A percentile compares a stretch with the other conserved stretches of the same genome.
phyloP scores from a whole-genome alignment of 2,329 filamentous ascomycete genomes.

The Colletotrichum cereale region DNA sequence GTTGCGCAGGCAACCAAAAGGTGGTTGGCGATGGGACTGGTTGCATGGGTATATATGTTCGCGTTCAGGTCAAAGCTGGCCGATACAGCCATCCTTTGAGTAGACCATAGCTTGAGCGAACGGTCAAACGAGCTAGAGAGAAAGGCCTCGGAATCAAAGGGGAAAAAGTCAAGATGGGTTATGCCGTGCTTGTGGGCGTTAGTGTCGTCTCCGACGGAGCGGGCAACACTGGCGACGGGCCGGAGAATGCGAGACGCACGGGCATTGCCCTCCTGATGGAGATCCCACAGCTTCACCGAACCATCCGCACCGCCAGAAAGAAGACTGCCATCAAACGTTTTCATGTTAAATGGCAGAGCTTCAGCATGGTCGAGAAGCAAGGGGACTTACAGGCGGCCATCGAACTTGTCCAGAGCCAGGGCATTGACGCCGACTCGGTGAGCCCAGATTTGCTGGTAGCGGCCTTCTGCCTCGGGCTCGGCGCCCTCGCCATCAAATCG shows the following conservation, averaged over 20 bases:
- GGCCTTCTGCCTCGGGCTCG: constrained; percentile 29
- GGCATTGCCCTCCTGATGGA: constrained; percentile 70
- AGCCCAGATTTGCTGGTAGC: constrained; percentile 62
- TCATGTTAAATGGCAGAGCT: constrained; percentile 2
- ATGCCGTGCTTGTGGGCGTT: constrained; percentile 75
- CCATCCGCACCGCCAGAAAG: constrained; percentile 89
- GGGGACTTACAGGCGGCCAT: constrained; percentile 75
- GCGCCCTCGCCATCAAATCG: constrained; percentile 73
- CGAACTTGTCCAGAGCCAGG: constrained; percentile 84
- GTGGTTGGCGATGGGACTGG: constrained; percentile 79
- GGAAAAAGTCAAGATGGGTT: constrained; percentile 82
- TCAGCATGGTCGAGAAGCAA: neutral
- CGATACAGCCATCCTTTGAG: constrained; percentile 69
- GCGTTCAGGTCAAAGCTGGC: constrained; percentile 77
- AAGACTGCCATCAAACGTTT: constrained; percentile 64
- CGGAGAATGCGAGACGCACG: constrained; percentile 62
- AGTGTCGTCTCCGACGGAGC: constrained; percentile 50
- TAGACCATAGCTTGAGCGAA: constrained; percentile 80
- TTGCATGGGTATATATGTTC: constrained; percentile 81
- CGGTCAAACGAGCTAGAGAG: constrained; percentile 84
- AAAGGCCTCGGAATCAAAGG: constrained; percentile 81
- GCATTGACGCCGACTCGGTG: constrained; percentile 85
- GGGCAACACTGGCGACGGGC: constrained; percentile 65
- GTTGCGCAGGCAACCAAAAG: constrained; percentile 90
- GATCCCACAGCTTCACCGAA: constrained; percentile 87